Conservation (phyloP, 352 stramenopile genomes). For the Nothophytophthora sp. region DNA sequence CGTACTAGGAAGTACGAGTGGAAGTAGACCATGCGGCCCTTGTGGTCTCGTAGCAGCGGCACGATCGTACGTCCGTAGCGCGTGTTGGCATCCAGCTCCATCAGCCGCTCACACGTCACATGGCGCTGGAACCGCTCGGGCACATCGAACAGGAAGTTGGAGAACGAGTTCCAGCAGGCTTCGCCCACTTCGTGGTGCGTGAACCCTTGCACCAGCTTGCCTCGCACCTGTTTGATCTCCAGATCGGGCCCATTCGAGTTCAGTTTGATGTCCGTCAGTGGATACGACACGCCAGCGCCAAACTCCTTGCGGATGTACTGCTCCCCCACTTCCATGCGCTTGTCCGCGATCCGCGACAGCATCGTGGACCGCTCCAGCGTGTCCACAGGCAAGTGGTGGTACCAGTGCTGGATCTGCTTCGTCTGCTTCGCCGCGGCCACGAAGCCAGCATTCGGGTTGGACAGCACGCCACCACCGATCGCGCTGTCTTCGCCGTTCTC, state of each 20-base stretch:
- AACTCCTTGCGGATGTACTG: conserved; percentile 61
- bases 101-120: conserved; percentile 70
- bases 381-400: conserved; percentile 63
- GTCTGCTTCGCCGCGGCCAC: conserved; percentile 18
- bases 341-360: conserved; percentile 56
- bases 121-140: conserved; percentile 61
- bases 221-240: conserved; percentile 77
- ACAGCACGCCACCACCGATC: conserved; percentile 29
- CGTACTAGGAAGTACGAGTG: conserved; percentile 80
- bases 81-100: conserved; percentile 80
- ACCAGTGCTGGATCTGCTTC: conserved; percentile 64
- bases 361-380: conserved; percentile 51
- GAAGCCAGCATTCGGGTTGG: conserved; percentile 9
- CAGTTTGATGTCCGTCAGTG: conserved; percentile 77
- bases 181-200: conserved; percentile 64
- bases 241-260: conserved; percentile 81
- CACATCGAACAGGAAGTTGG: conserved; percentile 78
- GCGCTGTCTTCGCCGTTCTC: conserved; percentile 18
- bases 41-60: conserved; percentile 60
- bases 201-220: conserved; percentile 53
- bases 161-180: conserved; percentile 76
- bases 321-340: conserved; percentile 50
- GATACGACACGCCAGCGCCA: conserved; percentile 44
- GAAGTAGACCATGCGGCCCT: conserved; percentile 69
- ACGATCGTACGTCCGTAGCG: conserved; percentile 78